Percentiles rank a stretch among this genome's conserved stretches.
Evolutionary conservation across 345 rosid species (phyloP).

Genomic region (Kernera saxatilis): DNA sequence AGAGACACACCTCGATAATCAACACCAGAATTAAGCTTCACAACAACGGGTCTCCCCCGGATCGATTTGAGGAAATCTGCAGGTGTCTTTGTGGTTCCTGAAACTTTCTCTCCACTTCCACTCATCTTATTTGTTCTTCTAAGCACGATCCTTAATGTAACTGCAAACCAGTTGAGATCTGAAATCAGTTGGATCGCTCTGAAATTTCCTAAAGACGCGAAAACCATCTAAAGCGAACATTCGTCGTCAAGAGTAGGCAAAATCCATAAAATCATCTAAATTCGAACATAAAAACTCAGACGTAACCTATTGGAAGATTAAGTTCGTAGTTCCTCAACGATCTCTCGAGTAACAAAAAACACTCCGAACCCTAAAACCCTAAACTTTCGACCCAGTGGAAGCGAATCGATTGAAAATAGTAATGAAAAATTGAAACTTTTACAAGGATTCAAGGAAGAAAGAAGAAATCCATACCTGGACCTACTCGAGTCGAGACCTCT

Average conservation of each 20-base stretch:
- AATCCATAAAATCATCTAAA: background rate
- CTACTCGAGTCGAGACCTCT: background rate
- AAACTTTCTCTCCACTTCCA: conserved; percentile 51
- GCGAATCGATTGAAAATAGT: background rate
- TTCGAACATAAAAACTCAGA: background rate
- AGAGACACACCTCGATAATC: conserved; percentile 68
- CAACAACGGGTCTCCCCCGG: conserved; percentile 91
- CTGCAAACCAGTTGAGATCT: conserved; percentile 15
- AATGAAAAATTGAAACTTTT: background rate
- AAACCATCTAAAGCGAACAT: background rate
- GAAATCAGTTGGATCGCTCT: background rate
- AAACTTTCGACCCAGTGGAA: background rate
- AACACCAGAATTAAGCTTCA: conserved; percentile 87
- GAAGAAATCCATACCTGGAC: conserved; percentile 24
- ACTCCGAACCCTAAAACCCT: background rate
- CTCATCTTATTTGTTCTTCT: conserved; percentile 43
- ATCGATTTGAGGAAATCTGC: conserved; percentile 93
- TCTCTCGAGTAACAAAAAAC: background rate
- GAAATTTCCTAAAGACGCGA: background rate
- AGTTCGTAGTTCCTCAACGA: background rate
- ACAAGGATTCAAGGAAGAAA: background rate
- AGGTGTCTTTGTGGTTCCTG: conserved; percentile 54
- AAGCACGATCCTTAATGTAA: background rate
- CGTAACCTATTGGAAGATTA: background rate
- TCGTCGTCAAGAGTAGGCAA: background rate